Base-by-base conservation (phyloP, 768 basidiomycete genomes). In the Suillus cothurnatus region DNA sequence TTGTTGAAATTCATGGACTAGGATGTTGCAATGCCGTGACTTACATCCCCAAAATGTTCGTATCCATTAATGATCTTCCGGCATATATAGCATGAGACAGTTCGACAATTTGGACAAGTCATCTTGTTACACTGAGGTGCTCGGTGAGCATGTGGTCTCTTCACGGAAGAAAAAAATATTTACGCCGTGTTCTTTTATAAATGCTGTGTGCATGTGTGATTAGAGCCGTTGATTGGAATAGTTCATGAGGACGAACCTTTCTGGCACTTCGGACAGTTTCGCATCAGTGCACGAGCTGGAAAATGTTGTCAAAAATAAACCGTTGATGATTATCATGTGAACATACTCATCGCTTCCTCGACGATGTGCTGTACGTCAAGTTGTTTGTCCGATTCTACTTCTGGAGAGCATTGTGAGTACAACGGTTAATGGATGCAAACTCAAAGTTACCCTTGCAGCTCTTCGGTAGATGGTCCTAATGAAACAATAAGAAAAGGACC, bases 331-430 rank as follows among this genome's bases (percentile, higher is more conserved):
- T 2, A 58, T 39, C 31, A 61, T 56, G 41, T 61, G 61, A 8
- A 77, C 84, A 11, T 72, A 91, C 93, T 93, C 95, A 97, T 97
- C 3, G 95, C 95, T 72, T 97, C 95, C 73, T 97, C 95, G 34
- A 97, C 82, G 1, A 83, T 74, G 78, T 96, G 94, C 62, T 88
- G 83, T 15, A 85, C 88, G 74, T 93, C 88, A 19, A 95, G 75
- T 58, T 86, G 84, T 66, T 84, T 86, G 73, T 95, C 93, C 15
- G 89, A 84, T 66, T 92, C 90, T 67, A 84, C 79, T 76, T 97
- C 94, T 93, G 70, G 17, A 49, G 49, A 34, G 12, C 17, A 64
- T 67, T 15, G 64, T 70, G 43, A 67, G 66, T 8, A 17, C 43
- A 21, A 1, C 38, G 19, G 21, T 31, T n/a, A 26, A 47, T 9